Percentiles rank a stretch among this genome's conserved stretches.
phyloP scores from a whole-genome alignment of 345 rosid genomes.

The Adansonia digitata region DNA sequence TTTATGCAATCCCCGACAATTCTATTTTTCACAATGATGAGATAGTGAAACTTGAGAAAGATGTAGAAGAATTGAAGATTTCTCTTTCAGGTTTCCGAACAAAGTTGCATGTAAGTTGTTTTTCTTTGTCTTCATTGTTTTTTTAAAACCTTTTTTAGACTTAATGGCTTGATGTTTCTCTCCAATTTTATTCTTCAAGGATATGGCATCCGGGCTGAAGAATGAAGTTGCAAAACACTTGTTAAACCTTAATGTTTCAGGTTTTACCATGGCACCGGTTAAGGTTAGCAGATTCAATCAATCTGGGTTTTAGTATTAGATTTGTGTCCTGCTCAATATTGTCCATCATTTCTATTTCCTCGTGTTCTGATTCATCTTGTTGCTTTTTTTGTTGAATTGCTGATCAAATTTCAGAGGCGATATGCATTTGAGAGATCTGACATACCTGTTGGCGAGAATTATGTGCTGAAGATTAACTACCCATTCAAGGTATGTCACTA shows the following conservation, averaged over 20 bases:
- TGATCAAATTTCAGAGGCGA: conserved; percentile 51
- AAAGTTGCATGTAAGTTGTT: conserved; percentile 67
- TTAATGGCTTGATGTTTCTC: conserved; percentile 4
- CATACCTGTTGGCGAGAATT: conserved; percentile 77
- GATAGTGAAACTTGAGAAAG: conserved; percentile 65
- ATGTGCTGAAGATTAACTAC: conserved; percentile 79
- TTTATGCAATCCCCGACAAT: conserved; percentile 75
- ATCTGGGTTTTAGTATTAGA: conserved; percentile 5
- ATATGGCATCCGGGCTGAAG: conserved; percentile 62
- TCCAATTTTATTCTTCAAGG: conserved; percentile 37
- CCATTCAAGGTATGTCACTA: conserved; percentile 68
- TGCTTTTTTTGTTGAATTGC: conserved; percentile 16
- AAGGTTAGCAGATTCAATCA: conserved; percentile 55
- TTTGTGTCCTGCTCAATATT: neutral
- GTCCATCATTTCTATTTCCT: neutral
- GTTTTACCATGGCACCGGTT: conserved; percentile 75
- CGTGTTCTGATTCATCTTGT: conserved; percentile 14
- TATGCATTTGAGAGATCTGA: conserved; percentile 83
- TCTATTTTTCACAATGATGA: conserved; percentile 57
- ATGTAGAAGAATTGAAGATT: conserved; percentile 55
- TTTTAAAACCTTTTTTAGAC: conserved; percentile 10
- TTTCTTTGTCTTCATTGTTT: neutral
- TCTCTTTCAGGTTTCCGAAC: conserved; percentile 47
- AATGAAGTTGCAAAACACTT: conserved; percentile 66
- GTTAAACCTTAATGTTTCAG: conserved; percentile 66